Conservation (phyloP, 352 stramenopile genomes). For the Thalassiosira mediterranea region DNA sequence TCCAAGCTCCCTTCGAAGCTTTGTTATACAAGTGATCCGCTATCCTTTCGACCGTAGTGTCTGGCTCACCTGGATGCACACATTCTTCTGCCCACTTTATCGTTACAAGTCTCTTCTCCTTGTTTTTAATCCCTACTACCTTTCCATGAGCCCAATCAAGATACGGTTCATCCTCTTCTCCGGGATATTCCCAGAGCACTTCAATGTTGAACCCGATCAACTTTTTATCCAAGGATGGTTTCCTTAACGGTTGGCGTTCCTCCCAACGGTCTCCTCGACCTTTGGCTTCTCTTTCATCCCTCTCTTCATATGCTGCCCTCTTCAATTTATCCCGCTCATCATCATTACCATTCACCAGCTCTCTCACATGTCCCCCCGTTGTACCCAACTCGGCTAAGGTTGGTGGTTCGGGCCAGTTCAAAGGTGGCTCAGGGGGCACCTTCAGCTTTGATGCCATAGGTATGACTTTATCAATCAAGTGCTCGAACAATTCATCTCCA, state of each 20-base stretch:
- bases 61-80: too few species aligned
- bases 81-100: slow-evolving; percentile 33
- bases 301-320: slow-evolving; percentile 4
- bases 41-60: too few species aligned
- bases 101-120: slow-evolving; percentile 18
- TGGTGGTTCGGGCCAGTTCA: slow-evolving; percentile 7
- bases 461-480: slow-evolving; percentile 32
- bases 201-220: slow-evolving; percentile 32
- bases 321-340: slow-evolving; percentile 6
- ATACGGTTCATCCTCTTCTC: slow-evolving; percentile 6
- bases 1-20: too few species aligned
- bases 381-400: slow-evolving; percentile 11
- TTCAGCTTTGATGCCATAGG: slow-evolving; percentile 15
- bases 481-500: slow-evolving; percentile 16
- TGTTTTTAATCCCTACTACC: slow-evolving; percentile 23
- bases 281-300: slow-evolving; percentile 12
- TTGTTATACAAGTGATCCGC: too few species aligned
- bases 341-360: background rate
- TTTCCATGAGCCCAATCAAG: slow-evolving; percentile 28
- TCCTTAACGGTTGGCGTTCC: slow-evolving; percentile 8
- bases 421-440: slow-evolving; percentile 15
- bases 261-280: slow-evolving; percentile 11
- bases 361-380: background rate
- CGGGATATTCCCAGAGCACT: slow-evolving; percentile 17
- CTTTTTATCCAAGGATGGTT: slow-evolving; percentile 8